A percentile compares a stretch with the other conserved stretches of the same genome.
Conservation (phyloP, 2,329 filamentous ascomycete species). For the Trichoderma arundinaceum region DNA sequence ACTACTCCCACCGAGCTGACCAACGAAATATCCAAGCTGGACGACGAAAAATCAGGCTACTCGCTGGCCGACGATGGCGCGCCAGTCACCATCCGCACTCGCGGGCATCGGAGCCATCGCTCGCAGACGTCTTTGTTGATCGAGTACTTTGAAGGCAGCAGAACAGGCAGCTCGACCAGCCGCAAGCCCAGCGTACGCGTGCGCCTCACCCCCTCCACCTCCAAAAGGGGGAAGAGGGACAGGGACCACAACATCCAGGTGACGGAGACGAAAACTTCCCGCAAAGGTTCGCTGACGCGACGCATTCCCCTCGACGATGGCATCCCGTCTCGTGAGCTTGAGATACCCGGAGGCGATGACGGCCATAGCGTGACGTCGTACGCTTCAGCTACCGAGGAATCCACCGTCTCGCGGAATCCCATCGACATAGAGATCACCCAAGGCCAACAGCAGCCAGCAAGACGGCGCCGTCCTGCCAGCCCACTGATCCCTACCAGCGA, state of each 20-base stretch:
- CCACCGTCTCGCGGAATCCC: constrained; percentile 75
- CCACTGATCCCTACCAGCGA: constrained; percentile 66
- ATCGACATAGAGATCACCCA: constrained; percentile 89
- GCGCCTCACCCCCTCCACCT: constrained; percentile 82
- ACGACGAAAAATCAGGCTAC: constrained; percentile 74
- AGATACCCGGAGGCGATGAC: constrained; percentile 61
- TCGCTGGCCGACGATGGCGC: constrained; percentile 86
- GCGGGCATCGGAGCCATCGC: constrained; percentile 61
- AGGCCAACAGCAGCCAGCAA: constrained; percentile 59
- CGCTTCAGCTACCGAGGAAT: constrained; percentile 79
- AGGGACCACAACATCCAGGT: constrained; percentile 77
- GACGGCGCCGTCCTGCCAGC: constrained; percentile 68
- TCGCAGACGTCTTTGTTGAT: constrained; percentile 92
- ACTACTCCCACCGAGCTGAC: constrained; percentile 65
- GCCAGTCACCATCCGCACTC: constrained; percentile 88
- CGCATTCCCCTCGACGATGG: constrained; percentile 60
- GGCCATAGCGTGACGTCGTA: constrained; percentile 73
- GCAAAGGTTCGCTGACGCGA: constrained; percentile 65
- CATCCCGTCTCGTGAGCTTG: constrained; percentile 49
- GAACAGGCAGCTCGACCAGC: constrained; percentile 61
- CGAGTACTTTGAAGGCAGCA: constrained; percentile 90
- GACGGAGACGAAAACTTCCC: constrained; percentile 76
- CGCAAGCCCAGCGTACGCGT: constrained; percentile 82
- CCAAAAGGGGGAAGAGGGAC: constrained; percentile 70
- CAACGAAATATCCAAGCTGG: constrained; percentile 71